These are phyloP conservation scores for Nicotiana rustica DNA, from an alignment of 305 asterid genomes.

Conservation along the genomic window DNA sequence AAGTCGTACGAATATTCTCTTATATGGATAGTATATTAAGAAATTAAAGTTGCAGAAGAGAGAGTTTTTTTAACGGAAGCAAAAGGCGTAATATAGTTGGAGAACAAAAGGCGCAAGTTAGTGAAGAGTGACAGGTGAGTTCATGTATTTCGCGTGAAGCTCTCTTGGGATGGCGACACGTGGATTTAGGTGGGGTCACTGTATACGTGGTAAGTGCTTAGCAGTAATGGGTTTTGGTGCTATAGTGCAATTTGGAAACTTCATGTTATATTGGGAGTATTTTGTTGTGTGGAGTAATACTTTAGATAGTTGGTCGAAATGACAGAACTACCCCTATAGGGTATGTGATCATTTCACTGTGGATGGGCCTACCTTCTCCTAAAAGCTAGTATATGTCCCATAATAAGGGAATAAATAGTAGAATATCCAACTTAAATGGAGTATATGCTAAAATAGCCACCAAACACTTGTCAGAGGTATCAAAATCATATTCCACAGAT, in stretches of 20 bases:
- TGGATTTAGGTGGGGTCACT: background rate
- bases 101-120: conserved; percentile 33
- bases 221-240: background rate
- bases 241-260: background rate
- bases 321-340: conserved; percentile 38
- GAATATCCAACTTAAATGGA: conserved; percentile 56
- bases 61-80: background rate
- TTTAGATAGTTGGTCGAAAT: conserved; percentile 17
- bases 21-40: background rate
- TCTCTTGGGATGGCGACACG: conserved; percentile 42
- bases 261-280: too few species aligned
- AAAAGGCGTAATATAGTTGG: conserved; percentile 43
- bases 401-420: conserved; percentile 41
- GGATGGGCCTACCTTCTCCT: background rate
- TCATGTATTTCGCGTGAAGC: conserved; percentile 46
- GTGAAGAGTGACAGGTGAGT: conserved; percentile 24
- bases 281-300: too few species aligned
- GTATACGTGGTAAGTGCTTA: conserved; percentile 35
- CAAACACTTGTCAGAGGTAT: conserved; percentile 28
- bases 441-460: conserved; percentile 57
- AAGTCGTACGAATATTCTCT: background rate
- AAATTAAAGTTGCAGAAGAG: background rate
- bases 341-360: background rate
- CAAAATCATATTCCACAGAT: conserved; percentile 40
- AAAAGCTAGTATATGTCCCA: background rate